phyloP scores from a whole-genome alignment of 164 flowering plant species.

The Annona cherimola region DNA sequence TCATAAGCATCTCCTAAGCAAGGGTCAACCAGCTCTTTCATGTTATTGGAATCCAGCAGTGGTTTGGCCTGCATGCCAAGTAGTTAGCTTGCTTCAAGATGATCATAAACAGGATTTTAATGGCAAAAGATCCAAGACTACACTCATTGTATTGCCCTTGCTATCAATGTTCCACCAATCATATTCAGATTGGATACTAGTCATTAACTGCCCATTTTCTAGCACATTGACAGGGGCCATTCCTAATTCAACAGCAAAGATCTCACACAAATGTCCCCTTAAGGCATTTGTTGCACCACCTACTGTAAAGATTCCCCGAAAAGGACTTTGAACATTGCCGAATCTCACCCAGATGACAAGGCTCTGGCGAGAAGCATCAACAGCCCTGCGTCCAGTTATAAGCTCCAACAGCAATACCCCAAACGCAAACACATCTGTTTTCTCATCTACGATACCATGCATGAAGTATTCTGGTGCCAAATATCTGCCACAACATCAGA shows the following conservation, averaged over 20 bases:
- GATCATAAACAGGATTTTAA: background rate
- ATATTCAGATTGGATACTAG: background rate
- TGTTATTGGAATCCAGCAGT: conserved; percentile 43
- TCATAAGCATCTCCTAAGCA: conserved; percentile 49
- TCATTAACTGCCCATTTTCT: background rate
- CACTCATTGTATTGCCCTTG: background rate
- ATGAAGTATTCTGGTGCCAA: conserved; percentile 95
- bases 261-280: background rate
- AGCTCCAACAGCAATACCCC: conserved; percentile 90
- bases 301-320: background rate
- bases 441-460: conserved; percentile 92
- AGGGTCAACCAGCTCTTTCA: conserved; percentile 66
- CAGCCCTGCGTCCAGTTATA: conserved; percentile 89
- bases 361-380: conserved; percentile 76
- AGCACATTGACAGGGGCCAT: background rate
- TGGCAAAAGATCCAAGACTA: background rate
- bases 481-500: conserved; percentile 39
- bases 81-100: background rate
- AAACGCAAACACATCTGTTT: conserved; percentile 91
- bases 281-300: background rate
- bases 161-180: background rate
- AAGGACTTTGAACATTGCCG: background rate
- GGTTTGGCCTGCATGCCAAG: conserved; percentile 68
- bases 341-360: conserved; percentile 89
- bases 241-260: background rate